phyloP scores from a whole-genome alignment of 1,284 basidiomycete genomes.

The Tylopilus sp. region DNA sequence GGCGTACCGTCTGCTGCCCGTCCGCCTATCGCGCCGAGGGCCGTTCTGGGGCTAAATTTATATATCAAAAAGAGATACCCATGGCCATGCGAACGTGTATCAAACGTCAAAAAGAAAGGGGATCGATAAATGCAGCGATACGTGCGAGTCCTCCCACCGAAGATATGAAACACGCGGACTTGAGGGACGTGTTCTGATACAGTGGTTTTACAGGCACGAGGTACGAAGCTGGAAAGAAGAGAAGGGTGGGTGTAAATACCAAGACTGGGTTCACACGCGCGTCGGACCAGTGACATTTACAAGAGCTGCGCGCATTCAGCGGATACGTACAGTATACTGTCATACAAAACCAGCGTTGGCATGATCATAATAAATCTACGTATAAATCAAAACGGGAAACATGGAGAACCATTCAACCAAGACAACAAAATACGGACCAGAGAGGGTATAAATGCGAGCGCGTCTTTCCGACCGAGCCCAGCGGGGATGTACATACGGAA shows the following conservation, averaged over 20 bases:
- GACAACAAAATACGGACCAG: not conserved
- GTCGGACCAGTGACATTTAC: no score
- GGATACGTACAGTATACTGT: slow-evolving; percentile 1
- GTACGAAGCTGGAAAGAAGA: slow-evolving; percentile 1
- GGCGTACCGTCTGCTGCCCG: no score
- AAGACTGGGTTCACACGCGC: not conserved
- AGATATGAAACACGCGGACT: no score
- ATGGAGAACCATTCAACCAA: not conserved
- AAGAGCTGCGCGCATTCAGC: not conserved
- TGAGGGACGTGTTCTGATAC: not conserved
- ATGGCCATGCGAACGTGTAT: no score
- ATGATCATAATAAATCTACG: slow-evolving; percentile 9
- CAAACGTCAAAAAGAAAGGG: no score
- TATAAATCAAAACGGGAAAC: not conserved
- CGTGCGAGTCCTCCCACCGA: no score
- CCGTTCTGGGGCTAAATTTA: no score
- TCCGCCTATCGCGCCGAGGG: no score
- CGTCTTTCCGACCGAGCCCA: slow-evolving; percentile 4
- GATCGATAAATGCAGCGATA: no score
- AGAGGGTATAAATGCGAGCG: not conserved
- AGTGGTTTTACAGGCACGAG: not conserved
- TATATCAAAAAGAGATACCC: no score
- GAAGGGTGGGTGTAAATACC: no score
- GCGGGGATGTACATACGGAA: not conserved
- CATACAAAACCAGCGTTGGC: slow-evolving; percentile 1